These are phyloP conservation scores for Schoenoplectus tabernaemontani DNA, from an alignment of 202 grass and related monocot species.

Conservation along the genomic window DNA sequence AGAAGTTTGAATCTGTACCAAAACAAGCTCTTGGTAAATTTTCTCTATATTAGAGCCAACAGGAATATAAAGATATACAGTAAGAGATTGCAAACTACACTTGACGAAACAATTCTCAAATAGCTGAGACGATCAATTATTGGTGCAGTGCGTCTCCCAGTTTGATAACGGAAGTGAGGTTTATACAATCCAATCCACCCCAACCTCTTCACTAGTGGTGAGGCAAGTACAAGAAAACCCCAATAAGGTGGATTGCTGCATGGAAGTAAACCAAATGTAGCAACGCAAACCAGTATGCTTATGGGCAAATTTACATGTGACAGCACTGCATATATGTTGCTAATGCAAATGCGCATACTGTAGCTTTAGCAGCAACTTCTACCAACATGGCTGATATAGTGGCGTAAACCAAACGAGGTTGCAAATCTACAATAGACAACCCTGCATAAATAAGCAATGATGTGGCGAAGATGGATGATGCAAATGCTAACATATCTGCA, in stretches of 20 bases:
- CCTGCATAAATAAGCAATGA: slow-evolving; percentile 20
- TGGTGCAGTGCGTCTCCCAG: not conserved
- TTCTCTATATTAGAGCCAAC: not conserved
- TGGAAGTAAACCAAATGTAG: not conserved
- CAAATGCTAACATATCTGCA: slow-evolving; percentile 22
- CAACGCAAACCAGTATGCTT: not conserved
- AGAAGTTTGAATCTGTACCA: not conserved
- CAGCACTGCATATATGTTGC: slow-evolving; percentile 16
- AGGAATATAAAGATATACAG: not conserved
- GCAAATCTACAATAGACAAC: slow-evolving; percentile 8
- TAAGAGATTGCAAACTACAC: not conserved
- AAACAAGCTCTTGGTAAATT: not conserved
- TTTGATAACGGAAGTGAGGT: not conserved
- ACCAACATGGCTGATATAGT: not conserved
- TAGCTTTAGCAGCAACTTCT: not conserved
- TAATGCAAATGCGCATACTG: slow-evolving; percentile 19
- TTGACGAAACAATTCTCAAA: not conserved
- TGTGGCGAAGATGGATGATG: slow-evolving; percentile 1
- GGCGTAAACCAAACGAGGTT: not conserved
- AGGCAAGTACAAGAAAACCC: not conserved
- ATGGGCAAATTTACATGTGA: not conserved
- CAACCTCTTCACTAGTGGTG: not conserved
- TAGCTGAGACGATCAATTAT: not conserved
- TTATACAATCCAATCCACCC: not conserved
- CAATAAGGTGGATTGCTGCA: not conserved